These are phyloP conservation scores for Rhodosporidiobolus odoratus DNA, from an alignment of 768 basidiomycete genomes.

Conservation along the genomic window DNA sequence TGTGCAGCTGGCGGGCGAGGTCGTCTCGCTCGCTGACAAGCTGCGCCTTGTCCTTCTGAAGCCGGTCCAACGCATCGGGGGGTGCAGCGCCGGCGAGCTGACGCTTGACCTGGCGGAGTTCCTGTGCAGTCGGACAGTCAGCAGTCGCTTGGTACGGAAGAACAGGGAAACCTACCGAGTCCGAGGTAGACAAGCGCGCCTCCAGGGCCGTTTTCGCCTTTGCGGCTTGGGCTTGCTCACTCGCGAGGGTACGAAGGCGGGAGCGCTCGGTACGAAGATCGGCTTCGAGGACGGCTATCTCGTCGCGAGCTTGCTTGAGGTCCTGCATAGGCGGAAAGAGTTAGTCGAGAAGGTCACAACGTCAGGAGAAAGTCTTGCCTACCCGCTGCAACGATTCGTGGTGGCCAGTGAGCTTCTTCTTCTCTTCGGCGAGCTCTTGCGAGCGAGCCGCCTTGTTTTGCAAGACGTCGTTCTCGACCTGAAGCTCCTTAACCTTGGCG, in stretches of 20 bases:
- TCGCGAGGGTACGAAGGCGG: conserved; percentile 59
- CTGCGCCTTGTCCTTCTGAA: conserved; percentile 69
- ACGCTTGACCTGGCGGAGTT: conserved; percentile 14
- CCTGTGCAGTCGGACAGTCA: background rate
- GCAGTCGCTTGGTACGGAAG: background rate
- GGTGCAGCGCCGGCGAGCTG: background rate
- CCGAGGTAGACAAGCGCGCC: conserved; percentile 1
- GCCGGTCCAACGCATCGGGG: conserved; percentile 61
- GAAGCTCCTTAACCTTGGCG: conserved; percentile 49
- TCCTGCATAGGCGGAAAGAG: conserved; percentile 55
- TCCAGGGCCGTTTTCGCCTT: conserved; percentile 53
- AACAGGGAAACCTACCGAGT: conserved; percentile 5
- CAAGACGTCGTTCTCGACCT: conserved; percentile 67
- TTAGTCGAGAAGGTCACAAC: conserved; percentile 14
- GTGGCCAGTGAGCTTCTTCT: conserved; percentile 56
- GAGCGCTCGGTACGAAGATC: conserved; percentile 67
- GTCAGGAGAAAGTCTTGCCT: conserved; percentile 41
- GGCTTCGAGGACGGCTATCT: conserved; percentile 64
- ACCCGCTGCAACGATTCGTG: conserved; percentile 56
- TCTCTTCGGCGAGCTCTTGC: conserved; percentile 50
- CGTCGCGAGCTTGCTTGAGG: conserved; percentile 45
- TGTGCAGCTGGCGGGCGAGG: conserved; percentile 62
- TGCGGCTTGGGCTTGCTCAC: conserved; percentile 60
- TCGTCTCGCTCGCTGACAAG: conserved; percentile 66
- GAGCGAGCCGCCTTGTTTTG: conserved; percentile 56